Conservation (phyloP, 1,139 yeast genomes). For the Kodamaea sp. region DNA sequence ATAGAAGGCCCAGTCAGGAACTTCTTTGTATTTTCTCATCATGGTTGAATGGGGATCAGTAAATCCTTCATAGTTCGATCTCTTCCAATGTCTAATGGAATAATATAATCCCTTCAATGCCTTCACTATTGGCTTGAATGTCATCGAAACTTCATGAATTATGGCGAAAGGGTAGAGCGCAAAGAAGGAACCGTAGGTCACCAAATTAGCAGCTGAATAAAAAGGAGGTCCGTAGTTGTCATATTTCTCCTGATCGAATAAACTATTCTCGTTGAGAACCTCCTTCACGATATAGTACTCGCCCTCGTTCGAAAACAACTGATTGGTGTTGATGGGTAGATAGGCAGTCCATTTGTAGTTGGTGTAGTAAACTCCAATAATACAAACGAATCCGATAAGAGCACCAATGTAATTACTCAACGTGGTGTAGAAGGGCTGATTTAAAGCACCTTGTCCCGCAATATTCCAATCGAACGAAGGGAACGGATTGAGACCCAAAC, state of each 20-base stretch:
- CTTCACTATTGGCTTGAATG: conserved; percentile 10
- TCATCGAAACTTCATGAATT: conserved; percentile 12
- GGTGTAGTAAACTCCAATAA: conserved; percentile 17
- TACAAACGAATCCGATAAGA: conserved; percentile 13
- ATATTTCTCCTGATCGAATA: conserved; percentile 18
- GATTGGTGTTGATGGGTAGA: conserved; percentile 17
- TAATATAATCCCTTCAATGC: conserved; percentile 6
- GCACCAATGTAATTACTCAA: conserved; percentile 15
- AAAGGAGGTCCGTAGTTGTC: conserved; percentile 43
- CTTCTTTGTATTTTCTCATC: conserved; percentile 21
- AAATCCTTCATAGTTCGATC: conserved; percentile 16
- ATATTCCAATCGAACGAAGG: conserved; percentile 21
- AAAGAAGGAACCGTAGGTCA: conserved; percentile 18
- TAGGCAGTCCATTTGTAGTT: conserved; percentile 19
- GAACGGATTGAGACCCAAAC: conserved; percentile 21
- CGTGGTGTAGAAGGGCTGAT: conserved; percentile 16
- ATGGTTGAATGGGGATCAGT: conserved; percentile 18
- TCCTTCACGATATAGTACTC: conserved; percentile 12
- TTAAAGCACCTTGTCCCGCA: conserved; percentile 12
- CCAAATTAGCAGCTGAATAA: conserved; percentile 33
- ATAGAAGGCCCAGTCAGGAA: conserved; percentile 21
- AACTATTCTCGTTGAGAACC: conserved; percentile 12
- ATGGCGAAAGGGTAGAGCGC: conserved; percentile 20
- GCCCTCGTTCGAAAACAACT: conserved; percentile 17
- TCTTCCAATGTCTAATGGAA: conserved; percentile 8